Percentiles rank a stretch among this genome's conserved stretches.
phyloP scores from a whole-genome alignment of 176 grass and related monocot genomes.

The Carex myosuroides region DNA sequence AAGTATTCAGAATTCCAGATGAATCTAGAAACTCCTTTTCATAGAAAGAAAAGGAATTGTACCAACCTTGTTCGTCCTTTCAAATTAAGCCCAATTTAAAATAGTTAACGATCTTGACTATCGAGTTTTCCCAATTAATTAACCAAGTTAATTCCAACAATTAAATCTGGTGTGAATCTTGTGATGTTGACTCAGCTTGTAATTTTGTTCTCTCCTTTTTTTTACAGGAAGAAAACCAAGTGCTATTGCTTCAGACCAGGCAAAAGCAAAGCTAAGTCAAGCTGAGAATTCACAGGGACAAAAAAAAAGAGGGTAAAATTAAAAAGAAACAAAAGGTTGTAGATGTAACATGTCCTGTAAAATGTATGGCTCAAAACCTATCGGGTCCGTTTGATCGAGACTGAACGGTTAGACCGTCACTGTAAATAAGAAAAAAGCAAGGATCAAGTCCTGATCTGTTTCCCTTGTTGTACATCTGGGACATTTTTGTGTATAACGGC shows the following conservation, averaged over 20 bases:
- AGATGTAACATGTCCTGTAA: not conserved
- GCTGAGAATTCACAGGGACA: not conserved
- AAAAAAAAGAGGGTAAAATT: not conserved
- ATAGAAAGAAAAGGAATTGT: not conserved
- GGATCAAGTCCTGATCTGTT: not conserved
- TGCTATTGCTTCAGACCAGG: slow-evolving; percentile 4
- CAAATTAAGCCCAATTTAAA: not conserved
- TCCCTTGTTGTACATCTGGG: not conserved
- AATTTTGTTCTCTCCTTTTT: not conserved
- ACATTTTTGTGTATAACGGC: not conserved
- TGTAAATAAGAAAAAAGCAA: not conserved
- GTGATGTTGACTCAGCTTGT: slow-evolving; percentile 3
- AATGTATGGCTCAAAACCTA: not conserved
- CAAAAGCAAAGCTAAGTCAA: slow-evolving; percentile 7
- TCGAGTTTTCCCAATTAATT: not conserved
- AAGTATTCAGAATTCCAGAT: not conserved
- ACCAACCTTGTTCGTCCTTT: not conserved
- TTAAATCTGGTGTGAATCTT: not conserved
- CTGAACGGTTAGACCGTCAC: not conserved
- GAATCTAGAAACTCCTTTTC: not conserved
- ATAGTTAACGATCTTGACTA: not conserved
- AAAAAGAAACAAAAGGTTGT: not conserved
- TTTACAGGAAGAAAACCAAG: slow-evolving; percentile 2
- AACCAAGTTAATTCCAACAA: not conserved
- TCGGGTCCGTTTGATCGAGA: not conserved